A percentile compares a stretch with the other conserved stretches of the same genome.
phyloP scores from a whole-genome alignment of 768 basidiomycete genomes.

The Kwoniella dejecticola region DNA sequence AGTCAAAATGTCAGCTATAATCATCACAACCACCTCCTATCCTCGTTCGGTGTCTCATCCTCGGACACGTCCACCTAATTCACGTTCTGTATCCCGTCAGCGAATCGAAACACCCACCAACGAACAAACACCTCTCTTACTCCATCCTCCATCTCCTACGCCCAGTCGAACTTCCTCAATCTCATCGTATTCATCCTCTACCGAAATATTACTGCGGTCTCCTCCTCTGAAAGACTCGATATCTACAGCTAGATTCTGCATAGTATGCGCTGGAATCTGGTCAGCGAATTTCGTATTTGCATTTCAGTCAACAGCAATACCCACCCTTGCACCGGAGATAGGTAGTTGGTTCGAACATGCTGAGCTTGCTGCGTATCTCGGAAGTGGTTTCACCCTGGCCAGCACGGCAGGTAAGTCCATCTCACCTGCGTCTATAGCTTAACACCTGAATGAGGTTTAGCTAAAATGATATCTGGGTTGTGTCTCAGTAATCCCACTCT shows the following conservation, averaged over 20 bases:
- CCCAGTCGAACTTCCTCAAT: neutral
- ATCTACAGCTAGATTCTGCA: conserved; percentile 29
- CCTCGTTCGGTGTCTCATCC: conserved; percentile 3
- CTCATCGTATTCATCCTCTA: neutral
- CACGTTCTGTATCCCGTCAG: neutral
- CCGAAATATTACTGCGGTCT: conserved; percentile 17
- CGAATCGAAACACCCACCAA: neutral
- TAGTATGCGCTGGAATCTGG: conserved; percentile 40
- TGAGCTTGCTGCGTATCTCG: conserved; percentile 51
- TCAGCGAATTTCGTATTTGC: conserved; percentile 53
- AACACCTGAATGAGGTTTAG: neutral
- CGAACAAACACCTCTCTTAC: conserved; percentile 3
- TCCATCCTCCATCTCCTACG: conserved; percentile 1
- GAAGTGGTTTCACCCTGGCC: conserved; percentile 46
- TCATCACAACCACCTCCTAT: conserved; percentile 29
- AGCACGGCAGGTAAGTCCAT: conserved; percentile 44
- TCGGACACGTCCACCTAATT: conserved; percentile 3
- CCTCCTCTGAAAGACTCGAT: conserved; percentile 38
- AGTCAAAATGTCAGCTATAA: conserved; percentile 44
- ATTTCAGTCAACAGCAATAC: conserved; percentile 50
- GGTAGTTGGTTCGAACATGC: conserved; percentile 48
- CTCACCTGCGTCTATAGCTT: neutral
- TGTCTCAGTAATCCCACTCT: conserved; percentile 48
- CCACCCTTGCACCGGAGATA: conserved; percentile 48
- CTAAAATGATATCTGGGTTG: neutral